Evolutionary conservation across 2,329 filamentous ascomycete genomes (phyloP).

Genomic region (Colletotrichum gloeosporioides): DNA sequence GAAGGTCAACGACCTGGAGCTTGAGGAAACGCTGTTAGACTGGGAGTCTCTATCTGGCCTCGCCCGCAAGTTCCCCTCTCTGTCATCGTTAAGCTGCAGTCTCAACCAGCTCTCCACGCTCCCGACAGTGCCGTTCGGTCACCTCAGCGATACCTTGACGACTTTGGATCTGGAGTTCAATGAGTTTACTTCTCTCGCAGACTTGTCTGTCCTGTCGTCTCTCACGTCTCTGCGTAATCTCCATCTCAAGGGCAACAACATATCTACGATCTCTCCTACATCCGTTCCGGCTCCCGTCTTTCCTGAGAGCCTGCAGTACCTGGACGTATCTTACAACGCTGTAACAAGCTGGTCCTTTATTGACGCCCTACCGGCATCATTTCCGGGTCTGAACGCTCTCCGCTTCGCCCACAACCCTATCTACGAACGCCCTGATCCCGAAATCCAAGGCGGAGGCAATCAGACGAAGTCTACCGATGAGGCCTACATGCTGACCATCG

Average conservation of each 20-base stretch:
- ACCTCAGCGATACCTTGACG: conserved; percentile 58
- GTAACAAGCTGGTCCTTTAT: conserved; percentile 76
- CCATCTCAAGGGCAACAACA: conserved; percentile 79
- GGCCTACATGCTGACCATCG: conserved; percentile 87
- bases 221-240: conserved; percentile 61
- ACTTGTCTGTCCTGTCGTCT: conserved; percentile 58
- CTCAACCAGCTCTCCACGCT: conserved; percentile 64
- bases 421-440: conserved; percentile 61
- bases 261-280: conserved; percentile 49
- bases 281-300: conserved; percentile 51
- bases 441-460: conserved; percentile 31
- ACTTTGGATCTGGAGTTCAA: conserved; percentile 77
- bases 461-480: conserved; percentile 70
- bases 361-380: conserved; percentile 67
- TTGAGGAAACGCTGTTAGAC: conserved; percentile 70
- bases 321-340: conserved; percentile 78
- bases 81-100: conserved; percentile 57
- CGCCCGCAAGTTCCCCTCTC: conserved; percentile 56
- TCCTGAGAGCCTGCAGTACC: conserved; percentile 59
- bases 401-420: conserved; percentile 88
- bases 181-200: conserved; percentile 63
- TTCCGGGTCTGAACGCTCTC: conserved; percentile 77
- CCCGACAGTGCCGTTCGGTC: conserved; percentile 40
- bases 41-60: conserved; percentile 69
- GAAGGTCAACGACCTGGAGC: conserved; percentile 62